A percentile compares a stretch with the other conserved stretches of the same genome.
These are phyloP conservation scores for Dendrobium nobile DNA, from an alignment of 106 monocot genomes.

Conservation along the genomic window DNA sequence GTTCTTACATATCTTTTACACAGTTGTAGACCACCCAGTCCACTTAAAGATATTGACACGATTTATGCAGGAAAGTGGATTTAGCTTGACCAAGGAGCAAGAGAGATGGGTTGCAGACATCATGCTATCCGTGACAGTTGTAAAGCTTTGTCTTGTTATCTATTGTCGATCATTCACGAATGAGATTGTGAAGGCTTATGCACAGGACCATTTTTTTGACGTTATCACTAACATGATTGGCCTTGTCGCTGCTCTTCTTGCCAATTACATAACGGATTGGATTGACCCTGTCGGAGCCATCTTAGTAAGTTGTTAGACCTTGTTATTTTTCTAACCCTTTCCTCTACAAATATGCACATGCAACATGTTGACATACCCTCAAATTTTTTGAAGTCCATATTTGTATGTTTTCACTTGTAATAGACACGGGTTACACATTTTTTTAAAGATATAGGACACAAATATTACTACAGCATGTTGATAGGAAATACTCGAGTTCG, in stretches of 20 bases:
- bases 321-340: background rate
- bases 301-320: constrained; percentile 50
- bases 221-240: constrained; percentile 93
- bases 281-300: constrained; percentile 96
- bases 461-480: too few species aligned
- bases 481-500: too few species aligned
- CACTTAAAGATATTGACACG: background rate
- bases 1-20: background rate
- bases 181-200: constrained; percentile 96
- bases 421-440: too few species aligned
- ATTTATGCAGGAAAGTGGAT: constrained; percentile 36
- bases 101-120: constrained; percentile 65
- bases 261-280: constrained; percentile 71
- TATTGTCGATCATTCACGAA: constrained; percentile 90
- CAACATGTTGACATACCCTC: too few species aligned
- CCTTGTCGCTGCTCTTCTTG: constrained; percentile 81
- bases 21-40: background rate
- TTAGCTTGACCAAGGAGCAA: constrained; percentile 71
- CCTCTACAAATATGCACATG: background rate
- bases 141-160: constrained; percentile 65
- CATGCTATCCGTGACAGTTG: constrained; percentile 71
- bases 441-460: too few species aligned
- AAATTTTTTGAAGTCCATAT: too few species aligned
- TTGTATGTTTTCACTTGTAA: too few species aligned
- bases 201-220: constrained; percentile 97